Percentiles rank a stretch among this genome's conserved stretches.
Evolutionary conservation across 176 grass and related monocot genomes (phyloP).

Genomic region (Chrysopogon serrulatus): DNA sequence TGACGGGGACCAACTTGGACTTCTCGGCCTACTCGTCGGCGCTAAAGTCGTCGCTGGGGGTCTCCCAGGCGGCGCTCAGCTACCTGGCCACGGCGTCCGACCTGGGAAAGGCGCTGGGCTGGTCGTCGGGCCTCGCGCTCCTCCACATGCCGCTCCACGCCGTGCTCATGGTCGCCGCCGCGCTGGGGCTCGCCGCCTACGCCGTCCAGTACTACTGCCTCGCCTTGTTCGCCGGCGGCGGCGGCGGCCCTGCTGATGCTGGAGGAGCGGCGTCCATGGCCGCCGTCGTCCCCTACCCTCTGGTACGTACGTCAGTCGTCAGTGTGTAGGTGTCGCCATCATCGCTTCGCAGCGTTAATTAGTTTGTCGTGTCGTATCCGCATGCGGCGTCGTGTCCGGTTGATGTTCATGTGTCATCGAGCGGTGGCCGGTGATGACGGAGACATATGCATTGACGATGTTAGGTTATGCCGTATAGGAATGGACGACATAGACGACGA

Average conservation of each 20-base stretch:
- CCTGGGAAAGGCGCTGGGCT: constrained; percentile 79
- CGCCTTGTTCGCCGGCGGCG: constrained; percentile 31
- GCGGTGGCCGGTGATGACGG: too few relatives aligned
- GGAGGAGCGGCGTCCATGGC: not conserved
- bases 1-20: constrained; percentile 97
- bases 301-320: constrained; percentile 40
- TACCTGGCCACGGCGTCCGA: constrained; percentile 89
- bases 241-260: too few relatives aligned
- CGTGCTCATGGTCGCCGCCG: constrained; percentile 63
- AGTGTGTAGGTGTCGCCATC: too few relatives aligned
- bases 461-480: too few relatives aligned
- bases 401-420: too few relatives aligned
- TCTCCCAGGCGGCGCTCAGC: constrained; percentile 83
- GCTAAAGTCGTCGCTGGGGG: constrained; percentile 50
- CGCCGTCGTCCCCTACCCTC: constrained; percentile 59
- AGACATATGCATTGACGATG: too few relatives aligned
- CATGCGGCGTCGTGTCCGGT: too few relatives aligned
- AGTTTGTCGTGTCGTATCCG: too few relatives aligned
- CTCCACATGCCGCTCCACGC: constrained; percentile 61
- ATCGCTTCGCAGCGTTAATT: too few relatives aligned
- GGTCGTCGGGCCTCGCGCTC: constrained; percentile 82
- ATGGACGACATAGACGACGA: too few relatives aligned
- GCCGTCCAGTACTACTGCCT: constrained; percentile 53
- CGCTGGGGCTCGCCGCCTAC: constrained; percentile 61
- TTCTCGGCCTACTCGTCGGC: constrained; percentile 94